Conservation (phyloP, 1,284 basidiomycete species). For the Peniophora sp. region DNA sequence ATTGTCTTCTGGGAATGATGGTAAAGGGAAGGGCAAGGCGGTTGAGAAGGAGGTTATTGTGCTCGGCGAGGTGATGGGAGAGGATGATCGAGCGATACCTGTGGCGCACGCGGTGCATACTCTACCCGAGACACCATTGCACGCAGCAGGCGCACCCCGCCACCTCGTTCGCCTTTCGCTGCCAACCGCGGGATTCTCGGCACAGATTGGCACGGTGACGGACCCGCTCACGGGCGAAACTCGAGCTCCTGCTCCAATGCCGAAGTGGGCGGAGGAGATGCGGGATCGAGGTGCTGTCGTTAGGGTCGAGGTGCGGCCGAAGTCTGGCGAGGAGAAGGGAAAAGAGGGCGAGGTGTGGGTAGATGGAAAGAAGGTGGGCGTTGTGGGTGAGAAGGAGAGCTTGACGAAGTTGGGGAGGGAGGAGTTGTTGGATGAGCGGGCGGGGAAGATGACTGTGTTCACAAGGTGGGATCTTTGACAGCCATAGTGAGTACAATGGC, state of each 20-base stretch:
- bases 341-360: constrained; percentile 32
- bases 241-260: constrained; percentile 55
- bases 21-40: constrained; percentile 16
- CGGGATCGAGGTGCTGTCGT: constrained; percentile 63
- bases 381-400: constrained; percentile 71
- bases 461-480: constrained; percentile 40
- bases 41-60: constrained; percentile 14
- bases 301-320: constrained; percentile 47
- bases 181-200: constrained; percentile 58
- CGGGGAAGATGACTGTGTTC: constrained; percentile 53
- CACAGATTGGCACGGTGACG: constrained; percentile 66
- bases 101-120: constrained; percentile 51
- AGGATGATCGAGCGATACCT: constrained; percentile 31
- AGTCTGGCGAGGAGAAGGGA: constrained; percentile 16
- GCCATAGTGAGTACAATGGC: background rate
- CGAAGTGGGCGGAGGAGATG: constrained; percentile 68
- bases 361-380: constrained; percentile 44
- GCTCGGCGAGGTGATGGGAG: background rate
- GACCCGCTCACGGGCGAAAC: constrained; percentile 78
- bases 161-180: constrained; percentile 71
- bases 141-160: constrained; percentile 65
- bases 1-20: constrained; percentile 11
- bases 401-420: constrained; percentile 61
- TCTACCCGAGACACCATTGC: constrained; percentile 71
- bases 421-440: constrained; percentile 62